A percentile compares a stretch with the other conserved stretches of the same genome.
These are phyloP conservation scores for Geranomyces variabilis DNA, from an alignment of 192 early-diverging fungal genomes.

Conservation along the genomic window DNA sequence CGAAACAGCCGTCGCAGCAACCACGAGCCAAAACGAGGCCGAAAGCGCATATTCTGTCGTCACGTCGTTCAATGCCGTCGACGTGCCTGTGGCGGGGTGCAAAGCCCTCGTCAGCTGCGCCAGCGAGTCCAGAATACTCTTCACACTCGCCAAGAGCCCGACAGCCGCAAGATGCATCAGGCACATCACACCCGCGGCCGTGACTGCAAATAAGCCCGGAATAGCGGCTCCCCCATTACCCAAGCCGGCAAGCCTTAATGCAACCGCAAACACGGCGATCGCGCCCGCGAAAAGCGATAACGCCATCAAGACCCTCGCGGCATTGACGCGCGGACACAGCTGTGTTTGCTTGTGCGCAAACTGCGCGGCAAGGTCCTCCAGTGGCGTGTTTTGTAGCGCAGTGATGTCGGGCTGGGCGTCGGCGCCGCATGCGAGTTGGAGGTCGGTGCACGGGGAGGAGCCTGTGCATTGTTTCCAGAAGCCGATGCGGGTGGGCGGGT, in stretches of 20 bases:
- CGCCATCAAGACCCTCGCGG: constrained; percentile 19
- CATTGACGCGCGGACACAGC: constrained; percentile 22
- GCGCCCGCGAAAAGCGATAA: constrained; percentile 18
- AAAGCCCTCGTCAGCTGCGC: not conserved
- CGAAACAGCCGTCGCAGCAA: constrained; percentile 1
- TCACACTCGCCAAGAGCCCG: constrained; percentile 4
- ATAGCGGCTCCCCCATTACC: not conserved
- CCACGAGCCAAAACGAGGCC: not conserved
- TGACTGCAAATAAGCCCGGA: not conserved
- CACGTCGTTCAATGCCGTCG: not conserved
- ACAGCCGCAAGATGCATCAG: not conserved
- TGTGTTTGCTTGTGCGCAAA: not conserved
- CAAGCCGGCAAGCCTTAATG: not conserved
- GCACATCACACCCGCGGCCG: not conserved
- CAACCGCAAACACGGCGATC: constrained; percentile 2
- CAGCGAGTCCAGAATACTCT: not conserved
- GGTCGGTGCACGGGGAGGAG: constrained; percentile 1
- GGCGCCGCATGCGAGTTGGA: constrained; percentile 18
- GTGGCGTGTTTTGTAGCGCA: not conserved
- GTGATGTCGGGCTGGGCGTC: not conserved
- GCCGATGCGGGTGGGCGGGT: constrained; percentile 4
- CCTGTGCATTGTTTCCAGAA: constrained; percentile 19
- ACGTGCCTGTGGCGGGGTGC: constrained; percentile 2
- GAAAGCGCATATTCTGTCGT: not conserved
- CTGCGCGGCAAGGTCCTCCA: not conserved